Evolutionary conservation across 768 basidiomycete genomes (phyloP), one percentile per base, ranked within the genome.

Genomic region (Serendipita indica): DNA sequence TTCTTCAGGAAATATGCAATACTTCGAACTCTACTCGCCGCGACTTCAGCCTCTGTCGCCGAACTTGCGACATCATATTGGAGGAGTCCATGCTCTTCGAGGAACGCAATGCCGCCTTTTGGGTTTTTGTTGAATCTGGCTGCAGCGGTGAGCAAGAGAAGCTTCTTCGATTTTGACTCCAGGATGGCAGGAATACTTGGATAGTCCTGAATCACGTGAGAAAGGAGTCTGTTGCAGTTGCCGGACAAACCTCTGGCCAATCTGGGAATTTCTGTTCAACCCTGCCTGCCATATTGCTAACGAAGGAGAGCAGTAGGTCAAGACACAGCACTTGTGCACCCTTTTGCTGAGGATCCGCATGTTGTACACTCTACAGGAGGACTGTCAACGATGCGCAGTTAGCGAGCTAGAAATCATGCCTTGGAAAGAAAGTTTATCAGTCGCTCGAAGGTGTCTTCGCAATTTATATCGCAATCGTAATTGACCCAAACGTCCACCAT

Each of bases 391-490:
- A 18, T n/a, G 16, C 41, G 16, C 1, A n/a, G 41, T 18, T 7
- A n/a, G 41, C 18, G 41, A n/a, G 5, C 28, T 12, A 56, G 22
- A 39, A 45, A 10, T 3, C 74, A 59, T 64, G 90, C 91, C 75
- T 88, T 86, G 4, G 89, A 88, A 63, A 91, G 71, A 69, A 98
- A 96, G 25, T 84, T 87, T 60, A 93, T 73, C 20, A 97, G 72
- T 14, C 89, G 77, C 67, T 98, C 93, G 64, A 93, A 94, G 59
- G 98, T 71, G 68, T 98, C 94, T 72, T 98, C 96, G 69, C 89
- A 91, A 66, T 97, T 94, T 63, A 86, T 82, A 66, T 96, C 91
- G 66, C 92, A 97, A 67, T 99, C 96, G 69, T 97, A 99, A 69
- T 98, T 99, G 58, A 82, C 78, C 73, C 90, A 99, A 13, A 96